These are phyloP conservation scores for Pilatotrama ljubarskyi DNA, from an alignment of 768 basidiomycete species.

Conservation along the genomic window DNA sequence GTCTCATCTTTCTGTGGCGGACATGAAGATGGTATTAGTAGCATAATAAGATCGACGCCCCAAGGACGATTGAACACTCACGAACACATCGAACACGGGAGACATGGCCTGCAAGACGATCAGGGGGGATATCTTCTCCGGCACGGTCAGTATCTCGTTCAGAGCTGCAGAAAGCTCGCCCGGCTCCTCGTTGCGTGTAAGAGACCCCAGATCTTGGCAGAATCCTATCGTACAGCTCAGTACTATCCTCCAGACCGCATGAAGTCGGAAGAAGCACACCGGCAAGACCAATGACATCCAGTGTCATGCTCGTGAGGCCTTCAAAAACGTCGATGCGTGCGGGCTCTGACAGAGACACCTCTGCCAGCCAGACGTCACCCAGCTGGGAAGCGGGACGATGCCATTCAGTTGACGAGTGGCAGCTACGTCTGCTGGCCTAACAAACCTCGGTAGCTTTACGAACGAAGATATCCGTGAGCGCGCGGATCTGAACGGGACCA, in stretches of 20 bases:
- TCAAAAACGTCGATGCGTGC: conserved; percentile 33
- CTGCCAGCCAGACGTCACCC: conserved; percentile 21
- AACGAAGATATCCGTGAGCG: conserved; percentile 56
- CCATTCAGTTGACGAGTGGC: too few relatives aligned
- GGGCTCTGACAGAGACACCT: conserved; percentile 30
- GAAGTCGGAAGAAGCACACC: conserved; percentile 27
- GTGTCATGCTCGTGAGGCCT: conserved; percentile 36
- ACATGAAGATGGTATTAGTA: too few relatives aligned
- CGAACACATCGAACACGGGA: conserved; percentile 26
- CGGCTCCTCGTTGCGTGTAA: conserved; percentile 27
- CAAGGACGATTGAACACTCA: too few relatives aligned
- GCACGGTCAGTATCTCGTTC: conserved; percentile 25
- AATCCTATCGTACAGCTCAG: conserved; percentile 28
- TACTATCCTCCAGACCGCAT: too few relatives aligned
- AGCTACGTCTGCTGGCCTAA: neutral
- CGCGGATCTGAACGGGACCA: conserved; percentile 56
- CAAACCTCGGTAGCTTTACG: conserved; percentile 51
- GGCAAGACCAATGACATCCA: conserved; percentile 45
- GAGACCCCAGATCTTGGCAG: conserved; percentile 35
- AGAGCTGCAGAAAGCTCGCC: conserved; percentile 37
- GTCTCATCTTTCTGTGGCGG: neutral
- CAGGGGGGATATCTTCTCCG: conserved; percentile 8
- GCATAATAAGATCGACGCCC: too few relatives aligned
- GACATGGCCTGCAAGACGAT: conserved; percentile 16
- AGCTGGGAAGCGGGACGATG: conserved; percentile 12